Base-by-base conservation (phyloP, 148 eudicot genomes). In the Linanthus parryae region DNA sequence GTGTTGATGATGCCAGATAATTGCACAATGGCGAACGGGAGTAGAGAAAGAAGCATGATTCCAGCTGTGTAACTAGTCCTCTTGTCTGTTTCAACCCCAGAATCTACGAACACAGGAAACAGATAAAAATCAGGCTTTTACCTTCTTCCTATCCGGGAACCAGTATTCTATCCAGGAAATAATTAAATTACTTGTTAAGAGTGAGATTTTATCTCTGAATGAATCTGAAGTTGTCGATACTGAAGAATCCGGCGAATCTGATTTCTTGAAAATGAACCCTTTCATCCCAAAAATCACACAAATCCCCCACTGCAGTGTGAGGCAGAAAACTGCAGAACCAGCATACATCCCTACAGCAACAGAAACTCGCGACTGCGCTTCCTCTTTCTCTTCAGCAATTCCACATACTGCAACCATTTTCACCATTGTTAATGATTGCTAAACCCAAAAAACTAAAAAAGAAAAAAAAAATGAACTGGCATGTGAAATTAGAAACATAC, bases 301-400 rank as follows among this genome's bases (percentile, higher is more conserved):
- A 10, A 66, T 52, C 19, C 72, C 76, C 76, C 76, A 72, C 40
- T 62, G 34, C 30, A 72, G 8, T 7, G 76, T 72, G 19, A 72
- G 68, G 8, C 23, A 38, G 1, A 72, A 57, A 16, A 72, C 64
- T 0, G 68, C 62, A 16, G 57, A 44, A 25, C 76, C 76, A 6
- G 68, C 60, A 12, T 57, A 52, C 28, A 58, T 34, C 8, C 58
- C 60, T 0, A 72, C 64, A 10, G 57, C 68, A n/a, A 52, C 38
- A 1, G 67, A 30, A 14, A 72, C 68, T 10, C 7, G 17, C 1
- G 31, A n/a, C 45, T 66, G 48, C 22, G 72, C 76, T 0, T 16
- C 35, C 21, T 38, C 64, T 57, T 42, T 49, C 18, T 18, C 38
- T 3, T 46, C 30, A 0, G 34, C 10, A 16, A 66, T 35, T 34